A percentile compares a stretch with the other conserved stretches of the same genome.
Conservation (phyloP, 768 basidiomycete genomes). For the Pleurotus tuber-regium region DNA sequence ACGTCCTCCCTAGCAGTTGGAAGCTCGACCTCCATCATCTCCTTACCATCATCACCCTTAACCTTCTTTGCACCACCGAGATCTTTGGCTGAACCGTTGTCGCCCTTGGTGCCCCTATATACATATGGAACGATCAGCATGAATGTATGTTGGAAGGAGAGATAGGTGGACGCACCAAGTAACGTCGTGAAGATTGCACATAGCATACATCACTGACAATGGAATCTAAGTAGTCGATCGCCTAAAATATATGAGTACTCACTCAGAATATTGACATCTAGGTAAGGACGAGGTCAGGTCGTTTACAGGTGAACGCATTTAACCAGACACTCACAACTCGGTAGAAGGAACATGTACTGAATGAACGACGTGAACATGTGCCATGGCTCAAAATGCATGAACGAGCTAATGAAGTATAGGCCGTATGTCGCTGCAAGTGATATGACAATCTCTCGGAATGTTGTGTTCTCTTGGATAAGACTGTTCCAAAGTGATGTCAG, state of each 20-base stretch:
- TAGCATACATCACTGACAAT: slow-evolving; percentile 79
- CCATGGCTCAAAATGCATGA: slow-evolving; percentile 94
- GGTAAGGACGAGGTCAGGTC: neutral
- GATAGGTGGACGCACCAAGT: slow-evolving; percentile 44
- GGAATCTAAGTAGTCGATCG: no score
- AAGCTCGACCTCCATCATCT: slow-evolving; percentile 82
- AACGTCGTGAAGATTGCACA: slow-evolving; percentile 90
- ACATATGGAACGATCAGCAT: neutral
- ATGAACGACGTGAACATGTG: slow-evolving; percentile 94
- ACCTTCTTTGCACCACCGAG: slow-evolving; percentile 90
- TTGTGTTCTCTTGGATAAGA: slow-evolving; percentile 60
- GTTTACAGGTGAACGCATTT: neutral
- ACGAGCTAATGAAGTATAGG: slow-evolving; percentile 80
- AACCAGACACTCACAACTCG: slow-evolving; percentile 49
- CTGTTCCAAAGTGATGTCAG: slow-evolving; percentile 25
- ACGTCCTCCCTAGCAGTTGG: slow-evolving; percentile 84
- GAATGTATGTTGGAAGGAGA: neutral
- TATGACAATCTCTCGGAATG: slow-evolving; percentile 83
- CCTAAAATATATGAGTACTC: slow-evolving; percentile 21
- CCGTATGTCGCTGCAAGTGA: slow-evolving; percentile 77
- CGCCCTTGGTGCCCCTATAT: slow-evolving; percentile 84
- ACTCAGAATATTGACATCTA: slow-evolving; percentile 81
- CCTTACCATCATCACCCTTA: slow-evolving; percentile 81
- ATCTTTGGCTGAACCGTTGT: slow-evolving; percentile 85
- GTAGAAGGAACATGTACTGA: slow-evolving; percentile 90